These are phyloP conservation scores for Neophaeococcomyces aloes DNA, from an alignment of 2,329 filamentous ascomycete species.

Conservation along the genomic window DNA sequence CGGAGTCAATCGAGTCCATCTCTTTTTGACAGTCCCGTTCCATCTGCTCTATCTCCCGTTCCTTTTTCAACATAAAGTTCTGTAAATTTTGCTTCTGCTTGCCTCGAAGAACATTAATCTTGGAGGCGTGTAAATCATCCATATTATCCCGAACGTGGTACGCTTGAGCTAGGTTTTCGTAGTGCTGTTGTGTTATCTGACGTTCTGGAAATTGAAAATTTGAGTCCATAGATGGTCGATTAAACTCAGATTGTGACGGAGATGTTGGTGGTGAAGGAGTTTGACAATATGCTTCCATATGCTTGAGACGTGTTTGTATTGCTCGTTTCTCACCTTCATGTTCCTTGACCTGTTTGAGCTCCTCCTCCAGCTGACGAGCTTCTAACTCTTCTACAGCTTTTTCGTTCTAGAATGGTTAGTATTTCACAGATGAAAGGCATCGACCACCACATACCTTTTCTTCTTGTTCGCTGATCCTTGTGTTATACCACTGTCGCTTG, in stretches of 20 bases:
- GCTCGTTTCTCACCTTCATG: constrained; percentile 35
- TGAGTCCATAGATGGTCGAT: constrained; percentile 16
- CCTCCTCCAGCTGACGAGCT: constrained; percentile 34
- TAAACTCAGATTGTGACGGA: constrained; percentile 11
- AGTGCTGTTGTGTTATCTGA: constrained; percentile 32
- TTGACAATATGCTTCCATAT: constrained; percentile 39
- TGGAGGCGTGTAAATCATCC: constrained; percentile 34
- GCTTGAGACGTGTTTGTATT: constrained; percentile 34
- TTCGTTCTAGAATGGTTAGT: constrained; percentile 26
- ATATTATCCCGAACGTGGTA: constrained; percentile 34
- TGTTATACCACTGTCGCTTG: constrained; percentile 24
- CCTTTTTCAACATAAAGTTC: constrained; percentile 31
- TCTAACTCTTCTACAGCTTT: constrained; percentile 29
- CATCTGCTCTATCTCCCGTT: constrained; percentile 29
- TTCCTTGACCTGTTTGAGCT: constrained; percentile 36
- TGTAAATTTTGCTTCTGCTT: constrained; percentile 34
- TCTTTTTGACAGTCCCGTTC: constrained; percentile 26
- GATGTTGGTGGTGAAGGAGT: constrained; percentile 30
- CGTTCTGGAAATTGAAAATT: constrained; percentile 23
- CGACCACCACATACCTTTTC: constrained; percentile 26
- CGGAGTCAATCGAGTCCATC: constrained; percentile 26
- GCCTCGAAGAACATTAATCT: constrained; percentile 38
- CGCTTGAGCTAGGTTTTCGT: constrained; percentile 35
- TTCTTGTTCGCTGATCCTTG: constrained; percentile 27
- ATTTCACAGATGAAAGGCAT: not conserved